These are phyloP conservation scores for Chrysoporthe austroafricana DNA, from an alignment of 2,329 filamentous ascomycete species.

Conservation along the genomic window DNA sequence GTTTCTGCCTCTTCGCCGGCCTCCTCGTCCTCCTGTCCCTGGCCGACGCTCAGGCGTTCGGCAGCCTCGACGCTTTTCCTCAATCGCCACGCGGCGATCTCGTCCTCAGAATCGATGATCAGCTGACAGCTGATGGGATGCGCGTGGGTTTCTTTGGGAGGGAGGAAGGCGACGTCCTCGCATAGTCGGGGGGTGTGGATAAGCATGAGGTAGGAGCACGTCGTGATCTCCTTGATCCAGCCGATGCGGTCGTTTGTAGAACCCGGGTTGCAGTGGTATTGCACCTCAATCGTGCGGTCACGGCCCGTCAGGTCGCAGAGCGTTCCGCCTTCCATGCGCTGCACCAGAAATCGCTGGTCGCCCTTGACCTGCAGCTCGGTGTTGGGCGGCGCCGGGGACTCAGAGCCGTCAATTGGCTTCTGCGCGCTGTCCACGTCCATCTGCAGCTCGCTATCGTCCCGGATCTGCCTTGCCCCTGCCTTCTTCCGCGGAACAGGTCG, in stretches of 20 bases:
- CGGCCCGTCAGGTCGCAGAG: slow-evolving; percentile 84
- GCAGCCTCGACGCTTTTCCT: slow-evolving; percentile 44
- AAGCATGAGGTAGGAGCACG: slow-evolving; percentile 91
- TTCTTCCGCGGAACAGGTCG: slow-evolving; percentile 35
- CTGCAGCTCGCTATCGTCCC: slow-evolving; percentile 37
- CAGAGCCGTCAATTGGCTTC: slow-evolving; percentile 12
- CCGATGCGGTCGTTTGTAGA: slow-evolving; percentile 75
- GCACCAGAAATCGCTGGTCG: slow-evolving; percentile 83
- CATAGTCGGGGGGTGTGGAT: slow-evolving; percentile 88
- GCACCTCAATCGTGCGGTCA: slow-evolving; percentile 82
- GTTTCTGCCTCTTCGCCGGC: slow-evolving; percentile 20
- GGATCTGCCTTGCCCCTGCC: slow-evolving; percentile 20
- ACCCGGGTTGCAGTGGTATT: slow-evolving; percentile 78
- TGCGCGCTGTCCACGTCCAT: slow-evolving; percentile 33
- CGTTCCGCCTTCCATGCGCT: slow-evolving; percentile 78
- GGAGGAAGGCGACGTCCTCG: slow-evolving; percentile 82
- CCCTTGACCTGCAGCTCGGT: slow-evolving; percentile 80
- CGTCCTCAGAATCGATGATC: slow-evolving; percentile 61
- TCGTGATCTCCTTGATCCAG: slow-evolving; percentile 91
- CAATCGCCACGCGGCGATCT: slow-evolving; percentile 46
- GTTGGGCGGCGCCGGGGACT: slow-evolving; percentile 41
- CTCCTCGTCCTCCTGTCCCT: slow-evolving; percentile 29
- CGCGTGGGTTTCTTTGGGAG: slow-evolving; percentile 75
- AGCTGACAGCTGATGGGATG: slow-evolving; percentile 78
- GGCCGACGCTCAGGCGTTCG: slow-evolving; percentile 36